Conservation (phyloP, 139 green algal species). For the Penium margaritaceum region DNA sequence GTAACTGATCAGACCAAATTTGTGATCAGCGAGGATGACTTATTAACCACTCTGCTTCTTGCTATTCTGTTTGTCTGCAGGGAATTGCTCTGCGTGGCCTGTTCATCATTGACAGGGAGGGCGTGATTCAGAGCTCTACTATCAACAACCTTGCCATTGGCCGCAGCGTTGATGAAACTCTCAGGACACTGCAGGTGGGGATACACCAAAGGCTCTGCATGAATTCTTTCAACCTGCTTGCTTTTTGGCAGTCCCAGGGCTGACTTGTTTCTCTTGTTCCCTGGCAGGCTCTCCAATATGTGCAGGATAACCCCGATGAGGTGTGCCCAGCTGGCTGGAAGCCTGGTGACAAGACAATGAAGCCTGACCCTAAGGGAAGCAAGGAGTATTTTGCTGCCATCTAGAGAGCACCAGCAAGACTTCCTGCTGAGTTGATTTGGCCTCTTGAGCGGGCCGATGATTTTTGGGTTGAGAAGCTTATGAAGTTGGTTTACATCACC, state of each 20-base stretch:
- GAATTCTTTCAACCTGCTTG: too few species aligned
- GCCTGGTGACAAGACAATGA: constrained; percentile 81
- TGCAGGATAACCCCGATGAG: constrained; percentile 78
- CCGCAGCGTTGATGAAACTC: constrained; percentile 90
- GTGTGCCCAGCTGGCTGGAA: constrained; percentile 94
- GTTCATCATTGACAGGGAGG: constrained; percentile 70
- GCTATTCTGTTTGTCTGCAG: constrained; percentile 43
- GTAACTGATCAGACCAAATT: too few species aligned
- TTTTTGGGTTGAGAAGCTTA: too few species aligned
- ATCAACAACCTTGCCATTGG: constrained; percentile 96
- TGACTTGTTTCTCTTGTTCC: too few species aligned
- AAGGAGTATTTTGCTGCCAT: constrained; percentile 74
- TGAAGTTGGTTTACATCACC: too few species aligned
- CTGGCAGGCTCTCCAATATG: constrained; percentile 85
- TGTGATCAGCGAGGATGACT: too few species aligned
- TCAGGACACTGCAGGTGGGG: constrained; percentile 79
- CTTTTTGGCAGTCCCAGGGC: too few species aligned
- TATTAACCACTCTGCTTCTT: too few species aligned
- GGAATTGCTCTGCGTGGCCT: constrained; percentile 53
- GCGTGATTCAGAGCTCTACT: constrained; percentile 85
- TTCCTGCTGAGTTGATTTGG: too few species aligned
- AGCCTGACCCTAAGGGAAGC: constrained; percentile 67
- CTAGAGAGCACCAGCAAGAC: too few species aligned
- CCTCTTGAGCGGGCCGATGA: background rate
- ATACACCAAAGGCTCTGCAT: too few species aligned